Base-by-base conservation (phyloP, 257 asterid species). In the Jaltomata sinuosa region DNA sequence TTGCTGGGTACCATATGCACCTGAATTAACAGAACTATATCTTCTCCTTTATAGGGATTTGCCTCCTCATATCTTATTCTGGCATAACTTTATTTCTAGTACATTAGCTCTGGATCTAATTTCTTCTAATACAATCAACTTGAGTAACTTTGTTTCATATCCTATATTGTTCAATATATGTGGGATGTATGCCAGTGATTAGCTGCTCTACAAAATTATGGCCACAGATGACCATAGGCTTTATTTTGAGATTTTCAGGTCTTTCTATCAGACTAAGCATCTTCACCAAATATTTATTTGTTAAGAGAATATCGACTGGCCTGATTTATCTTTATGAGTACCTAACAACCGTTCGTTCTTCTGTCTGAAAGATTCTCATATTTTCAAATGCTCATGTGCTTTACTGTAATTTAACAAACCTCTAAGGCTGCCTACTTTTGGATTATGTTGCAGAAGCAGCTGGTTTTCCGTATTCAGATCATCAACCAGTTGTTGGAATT, bases 401-500 rank as follows among this genome's bases (percentile, higher is more conserved):
- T 45, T 38, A 54, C n/a, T 40, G 15, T 53, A 57, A 14, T 25
- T 86, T 62, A 27, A 79, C 45, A 31, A 69, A 57, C 22, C 59
- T 64, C 80, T 50, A 83, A 85, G 76, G 76, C 3, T 38, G 32
- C 12, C 76, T 27, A 79, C 67, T 65, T 57, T 50, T 62, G 59
- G 25, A 77, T 77, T 85, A 49, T 85, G 86, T 84, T 81, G 67
- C 95, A 94, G 96, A 89, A 88, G 92, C 89, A 76, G 90, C 93
- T 87, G 92, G 91, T 76, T 84, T 90, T 85, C 80, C 93, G 57
- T 64, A 85, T 84, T 76, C 96, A 54, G 84, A 85, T 91, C 89
- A 64, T 85, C 94, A 91, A 90, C 94, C 92, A 9, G 68, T 94
- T 79, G 97, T 93, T 67, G 98, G 97, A 89, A 90, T 95, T 93